Evolutionary conservation across 2,329 filamentous ascomycete species (phyloP).

Genomic region (Albophoma yamanashiensis): DNA sequence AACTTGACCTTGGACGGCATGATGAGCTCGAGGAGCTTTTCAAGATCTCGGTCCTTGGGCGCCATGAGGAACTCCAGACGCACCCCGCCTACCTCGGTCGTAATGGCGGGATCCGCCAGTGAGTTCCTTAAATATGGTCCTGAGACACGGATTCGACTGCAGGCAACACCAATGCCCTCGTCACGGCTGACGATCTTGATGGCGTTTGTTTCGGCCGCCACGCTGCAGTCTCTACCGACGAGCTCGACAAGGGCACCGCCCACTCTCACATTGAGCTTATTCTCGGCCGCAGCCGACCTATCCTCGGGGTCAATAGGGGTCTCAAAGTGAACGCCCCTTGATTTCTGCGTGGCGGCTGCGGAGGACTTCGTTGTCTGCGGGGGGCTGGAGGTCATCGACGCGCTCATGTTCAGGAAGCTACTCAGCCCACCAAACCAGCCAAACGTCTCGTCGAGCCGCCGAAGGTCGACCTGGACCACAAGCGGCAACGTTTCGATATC

Average conservation of each 20-base stretch:
- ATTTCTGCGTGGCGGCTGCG: conserved; percentile 29
- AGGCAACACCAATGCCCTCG: conserved; percentile 59
- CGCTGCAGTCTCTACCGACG: conserved; percentile 65
- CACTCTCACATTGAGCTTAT: conserved; percentile 67
- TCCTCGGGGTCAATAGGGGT: conserved; percentile 39
- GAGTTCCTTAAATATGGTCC: conserved; percentile 54
- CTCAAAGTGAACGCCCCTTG: conserved; percentile 49
- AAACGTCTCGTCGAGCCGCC: conserved; percentile 75
- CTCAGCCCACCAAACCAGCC: conserved; percentile 86
- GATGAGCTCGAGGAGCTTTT: conserved; percentile 72
- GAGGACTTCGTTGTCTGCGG: conserved; percentile 32
- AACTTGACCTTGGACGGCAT: conserved; percentile 89
- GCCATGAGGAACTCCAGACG: conserved; percentile 60
- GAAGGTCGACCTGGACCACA: conserved; percentile 65
- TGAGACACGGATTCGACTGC: conserved; percentile 64
- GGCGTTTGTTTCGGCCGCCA: conserved; percentile 67
- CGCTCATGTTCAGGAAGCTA: conserved; percentile 79
- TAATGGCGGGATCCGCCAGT: conserved; percentile 47
- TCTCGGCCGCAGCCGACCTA: conserved; percentile 33
- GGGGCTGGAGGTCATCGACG: conserved; percentile 68
- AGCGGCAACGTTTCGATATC: conserved; percentile 69
- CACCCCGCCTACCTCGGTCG: conserved; percentile 52
- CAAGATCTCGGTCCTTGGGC: conserved; percentile 72
- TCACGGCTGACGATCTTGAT: conserved; percentile 71
- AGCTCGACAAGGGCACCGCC: conserved; percentile 68